phyloP scores from a whole-genome alignment of 2,329 filamentous ascomycete species.

The Mycocentrospora acerina region DNA sequence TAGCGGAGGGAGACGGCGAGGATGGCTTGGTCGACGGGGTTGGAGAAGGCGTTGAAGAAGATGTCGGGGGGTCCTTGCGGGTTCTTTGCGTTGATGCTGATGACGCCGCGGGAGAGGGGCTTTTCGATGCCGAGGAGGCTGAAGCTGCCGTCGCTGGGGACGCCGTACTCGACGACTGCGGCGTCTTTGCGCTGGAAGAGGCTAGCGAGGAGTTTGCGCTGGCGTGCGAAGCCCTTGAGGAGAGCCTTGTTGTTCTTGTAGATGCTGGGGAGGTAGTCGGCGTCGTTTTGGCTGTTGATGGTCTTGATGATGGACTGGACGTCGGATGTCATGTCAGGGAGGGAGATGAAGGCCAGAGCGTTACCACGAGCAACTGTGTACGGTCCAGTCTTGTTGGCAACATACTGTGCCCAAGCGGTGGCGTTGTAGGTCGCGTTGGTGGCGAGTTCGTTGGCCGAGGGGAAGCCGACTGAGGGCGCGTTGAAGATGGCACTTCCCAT shows the following conservation, averaged over 20 bases:
- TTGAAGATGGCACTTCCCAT: conserved; percentile 25
- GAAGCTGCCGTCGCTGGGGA: conserved; percentile 40
- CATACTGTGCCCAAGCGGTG: conserved; percentile 33
- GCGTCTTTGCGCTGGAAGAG: conserved; percentile 25
- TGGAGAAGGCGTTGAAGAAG: conserved; percentile 29
- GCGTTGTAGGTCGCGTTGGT: conserved; percentile 38
- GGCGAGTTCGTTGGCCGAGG: conserved; percentile 21
- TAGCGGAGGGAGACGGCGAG: conserved; percentile 38
- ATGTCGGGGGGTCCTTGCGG: conserved; percentile 30
- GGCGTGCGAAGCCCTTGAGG: conserved; percentile 21
- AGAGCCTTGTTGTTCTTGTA: conserved; percentile 25
- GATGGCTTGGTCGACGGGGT: conserved; percentile 27
- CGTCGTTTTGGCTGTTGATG: conserved; percentile 26
- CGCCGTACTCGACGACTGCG: conserved; percentile 27
- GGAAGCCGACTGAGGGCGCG: conserved; percentile 22
- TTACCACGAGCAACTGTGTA: conserved; percentile 28
- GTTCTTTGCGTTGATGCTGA: conserved; percentile 35
- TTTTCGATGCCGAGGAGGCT: conserved; percentile 34
- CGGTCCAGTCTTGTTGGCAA: conserved; percentile 34
- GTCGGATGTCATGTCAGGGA: conserved; percentile 25
- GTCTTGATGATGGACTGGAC: conserved; percentile 4
- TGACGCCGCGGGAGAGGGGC: conserved; percentile 35
- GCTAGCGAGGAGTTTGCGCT: conserved; percentile 23
- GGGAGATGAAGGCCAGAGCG: conserved; percentile 25
- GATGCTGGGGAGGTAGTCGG: conserved; percentile 22